Percentiles rank a stretch among this genome's conserved stretches.
Evolutionary conservation across 371 early-diverging fungal species (phyloP).

Genomic region (Chytridium lagenaria): DNA sequence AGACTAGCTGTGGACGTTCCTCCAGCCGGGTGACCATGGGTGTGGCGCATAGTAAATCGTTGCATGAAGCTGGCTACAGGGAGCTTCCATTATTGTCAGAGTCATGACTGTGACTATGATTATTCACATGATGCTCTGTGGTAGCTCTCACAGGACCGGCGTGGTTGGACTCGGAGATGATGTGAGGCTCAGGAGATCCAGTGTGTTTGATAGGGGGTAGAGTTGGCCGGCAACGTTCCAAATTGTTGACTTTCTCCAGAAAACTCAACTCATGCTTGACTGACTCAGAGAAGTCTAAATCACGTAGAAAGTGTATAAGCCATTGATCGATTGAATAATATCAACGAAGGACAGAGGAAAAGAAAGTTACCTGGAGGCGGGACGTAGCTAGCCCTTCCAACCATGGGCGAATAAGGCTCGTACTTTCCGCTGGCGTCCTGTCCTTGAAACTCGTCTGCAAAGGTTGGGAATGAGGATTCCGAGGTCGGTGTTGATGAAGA

Average conservation of each 20-base stretch:
- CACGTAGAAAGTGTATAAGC: neutral
- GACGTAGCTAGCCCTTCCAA: constrained; percentile 1
- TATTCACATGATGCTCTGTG: too few relatives aligned
- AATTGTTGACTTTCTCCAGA: constrained; percentile 5
- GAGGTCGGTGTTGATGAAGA: too few relatives aligned
- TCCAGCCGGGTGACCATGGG: neutral
- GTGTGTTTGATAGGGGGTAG: constrained; percentile 18
- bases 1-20: neutral
- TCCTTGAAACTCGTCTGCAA: neutral
- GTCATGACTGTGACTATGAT: neutral
- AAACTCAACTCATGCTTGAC: constrained; percentile 8
- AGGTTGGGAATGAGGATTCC: too few relatives aligned
- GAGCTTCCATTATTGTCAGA: neutral
- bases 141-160: too few relatives aligned
- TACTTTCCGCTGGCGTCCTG: too few relatives aligned
- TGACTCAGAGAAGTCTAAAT: constrained; percentile 3
- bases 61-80: neutral
- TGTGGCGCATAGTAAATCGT: neutral
- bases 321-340: too few relatives aligned
- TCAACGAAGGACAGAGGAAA: too few relatives aligned
- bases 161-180: too few relatives aligned
- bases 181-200: constrained; percentile 5
- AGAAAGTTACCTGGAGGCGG: neutral
- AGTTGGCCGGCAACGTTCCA: constrained; percentile 4
- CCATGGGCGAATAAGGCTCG: neutral